A percentile compares a stretch with the other conserved stretches of the same genome.
phyloP scores from a whole-genome alignment of 2,329 filamentous ascomycete genomes.

The Geoglossum cookeanum region DNA sequence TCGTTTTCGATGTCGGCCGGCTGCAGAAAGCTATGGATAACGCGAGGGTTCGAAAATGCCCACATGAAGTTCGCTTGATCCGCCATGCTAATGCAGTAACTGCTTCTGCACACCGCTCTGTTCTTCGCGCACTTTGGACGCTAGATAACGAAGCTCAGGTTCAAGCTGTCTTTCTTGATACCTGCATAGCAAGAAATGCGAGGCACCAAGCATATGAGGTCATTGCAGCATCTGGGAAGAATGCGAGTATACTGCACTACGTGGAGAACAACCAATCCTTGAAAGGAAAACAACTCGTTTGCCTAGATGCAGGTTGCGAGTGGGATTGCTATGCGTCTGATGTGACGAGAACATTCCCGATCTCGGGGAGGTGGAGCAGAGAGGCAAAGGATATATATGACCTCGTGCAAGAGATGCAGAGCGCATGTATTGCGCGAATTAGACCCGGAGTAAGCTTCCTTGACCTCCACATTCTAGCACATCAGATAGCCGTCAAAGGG shows the following conservation, averaged over 20 bases:
- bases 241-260: conserved; percentile 77
- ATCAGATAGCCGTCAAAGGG: conserved; percentile 65
- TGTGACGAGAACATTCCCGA: conserved; percentile 73
- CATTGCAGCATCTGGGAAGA: conserved; percentile 64
- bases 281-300: conserved; percentile 52
- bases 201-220: conserved; percentile 74
- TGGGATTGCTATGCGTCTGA: conserved; percentile 32
- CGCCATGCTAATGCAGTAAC: conserved; percentile 53
- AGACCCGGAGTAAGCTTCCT: conserved; percentile 64
- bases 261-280: conserved; percentile 57
- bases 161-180: conserved; percentile 59
- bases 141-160: conserved; percentile 67
- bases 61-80: conserved; percentile 55
- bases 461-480: conserved; percentile 60
- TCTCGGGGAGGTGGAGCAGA: conserved; percentile 48
- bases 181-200: conserved; percentile 54
- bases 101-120: conserved; percentile 43
- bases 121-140: conserved; percentile 39
- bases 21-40: conserved; percentile 47
- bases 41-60: conserved; percentile 51
- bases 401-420: conserved; percentile 75
- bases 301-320: conserved; percentile 62
- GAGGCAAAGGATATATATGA: conserved; percentile 61
- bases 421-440: conserved; percentile 52
- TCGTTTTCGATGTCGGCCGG: conserved; percentile 42